phyloP scores from a whole-genome alignment of 805 yeast species.

The Candida maris region DNA sequence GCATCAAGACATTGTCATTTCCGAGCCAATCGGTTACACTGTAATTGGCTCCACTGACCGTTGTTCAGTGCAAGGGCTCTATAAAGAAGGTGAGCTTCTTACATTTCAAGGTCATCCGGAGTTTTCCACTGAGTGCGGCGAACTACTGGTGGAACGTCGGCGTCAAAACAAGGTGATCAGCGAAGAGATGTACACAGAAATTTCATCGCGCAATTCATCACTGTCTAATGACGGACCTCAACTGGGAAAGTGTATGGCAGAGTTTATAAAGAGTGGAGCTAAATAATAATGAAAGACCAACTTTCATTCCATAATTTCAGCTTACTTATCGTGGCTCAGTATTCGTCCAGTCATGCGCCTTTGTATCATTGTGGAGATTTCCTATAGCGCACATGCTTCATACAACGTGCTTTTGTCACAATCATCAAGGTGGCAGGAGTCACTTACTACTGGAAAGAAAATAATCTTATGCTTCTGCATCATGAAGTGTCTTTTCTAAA shows the following conservation, averaged over 20 bases:
- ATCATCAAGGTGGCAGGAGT: no score
- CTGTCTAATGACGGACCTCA: slow-evolving; percentile 6
- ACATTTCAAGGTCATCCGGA: slow-evolving; percentile 93
- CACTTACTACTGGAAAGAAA: no score
- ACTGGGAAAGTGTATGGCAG: slow-evolving; percentile 4
- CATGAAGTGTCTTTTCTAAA: no score
- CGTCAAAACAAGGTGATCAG: slow-evolving; percentile 3
- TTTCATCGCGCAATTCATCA: background rate
- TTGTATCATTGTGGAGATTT: no score
- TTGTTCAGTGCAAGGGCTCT: slow-evolving; percentile 67
- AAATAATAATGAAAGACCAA: no score
- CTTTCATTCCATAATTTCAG: no score
- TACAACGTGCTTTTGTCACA: no score
- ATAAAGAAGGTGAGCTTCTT: slow-evolving; percentile 45
- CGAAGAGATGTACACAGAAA: slow-evolving; percentile 2
- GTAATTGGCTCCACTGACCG: slow-evolving; percentile 50
- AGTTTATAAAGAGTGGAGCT: background rate
- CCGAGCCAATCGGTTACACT: slow-evolving; percentile 32
- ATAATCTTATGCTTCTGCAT: no score
- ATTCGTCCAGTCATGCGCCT: no score
- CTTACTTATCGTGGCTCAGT: no score
- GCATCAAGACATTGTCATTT: slow-evolving; percentile 47
- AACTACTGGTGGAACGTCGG: slow-evolving; percentile 3
- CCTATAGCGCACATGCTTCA: no score
- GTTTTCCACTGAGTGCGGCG: slow-evolving; percentile 41